These are phyloP conservation scores for Paracoccidioides brasiliensis DNA, from an alignment of 2,329 filamentous ascomycete genomes.

Conservation along the genomic window DNA sequence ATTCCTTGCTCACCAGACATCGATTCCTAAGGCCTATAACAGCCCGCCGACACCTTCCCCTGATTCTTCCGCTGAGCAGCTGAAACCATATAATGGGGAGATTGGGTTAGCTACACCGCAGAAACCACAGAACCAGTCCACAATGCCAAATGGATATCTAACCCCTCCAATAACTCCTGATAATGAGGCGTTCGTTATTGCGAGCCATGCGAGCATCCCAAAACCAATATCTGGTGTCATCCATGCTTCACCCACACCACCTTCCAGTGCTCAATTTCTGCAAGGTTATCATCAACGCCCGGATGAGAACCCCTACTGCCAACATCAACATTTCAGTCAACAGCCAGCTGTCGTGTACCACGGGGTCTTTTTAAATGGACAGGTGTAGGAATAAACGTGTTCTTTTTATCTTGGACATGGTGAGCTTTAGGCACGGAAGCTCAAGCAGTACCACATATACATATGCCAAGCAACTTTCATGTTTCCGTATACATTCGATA, in stretches of 20 bases:
- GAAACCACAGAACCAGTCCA: slow-evolving; percentile 23
- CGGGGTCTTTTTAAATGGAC: slow-evolving; percentile 10
- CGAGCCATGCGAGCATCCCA: slow-evolving; percentile 21
- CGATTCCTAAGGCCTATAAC: slow-evolving; percentile 37
- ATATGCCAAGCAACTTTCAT: neutral
- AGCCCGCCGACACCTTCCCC: slow-evolving; percentile 29
- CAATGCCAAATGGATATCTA: slow-evolving; percentile 31
- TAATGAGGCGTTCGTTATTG: slow-evolving; percentile 28
- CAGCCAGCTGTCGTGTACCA: slow-evolving; percentile 24
- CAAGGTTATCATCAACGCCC: slow-evolving; percentile 23
- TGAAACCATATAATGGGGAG: slow-evolving; percentile 28
- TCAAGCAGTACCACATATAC: neutral
- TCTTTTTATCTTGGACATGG: neutral
- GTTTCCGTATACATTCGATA: neutral
- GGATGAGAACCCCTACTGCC: slow-evolving; percentile 20
- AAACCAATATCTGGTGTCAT: slow-evolving; percentile 15
- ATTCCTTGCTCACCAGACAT: slow-evolving; percentile 52
- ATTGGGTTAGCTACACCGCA: slow-evolving; percentile 32
- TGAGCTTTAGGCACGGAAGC: neutral
- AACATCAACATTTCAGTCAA: slow-evolving; percentile 22
- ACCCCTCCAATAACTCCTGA: slow-evolving; percentile 38
- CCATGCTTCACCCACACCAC: slow-evolving; percentile 24
- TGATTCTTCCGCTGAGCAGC: slow-evolving; percentile 23
- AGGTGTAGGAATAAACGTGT: neutral
- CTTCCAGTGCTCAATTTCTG: slow-evolving; percentile 25